Base-by-base conservation (phyloP, 23 red algal genomes). In the Pyropia yezoensis region DNA sequence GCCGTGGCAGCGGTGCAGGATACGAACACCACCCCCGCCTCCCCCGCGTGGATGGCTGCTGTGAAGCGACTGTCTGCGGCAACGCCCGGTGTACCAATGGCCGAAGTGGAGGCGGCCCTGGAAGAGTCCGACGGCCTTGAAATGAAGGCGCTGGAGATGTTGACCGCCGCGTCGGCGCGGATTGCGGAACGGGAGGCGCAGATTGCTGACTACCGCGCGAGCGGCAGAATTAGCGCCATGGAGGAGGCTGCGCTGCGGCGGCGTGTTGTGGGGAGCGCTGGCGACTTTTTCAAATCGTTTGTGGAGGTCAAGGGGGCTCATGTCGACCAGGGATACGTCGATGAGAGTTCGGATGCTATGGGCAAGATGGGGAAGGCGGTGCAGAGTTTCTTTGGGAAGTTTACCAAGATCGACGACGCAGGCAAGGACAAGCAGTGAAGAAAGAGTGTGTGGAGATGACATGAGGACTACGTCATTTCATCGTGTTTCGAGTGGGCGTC, bases 201-300 rank as follows among this genome's bases (percentile, higher is more conserved):
- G 55, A 58, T 58, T 58, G 55, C 55, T 25, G 24, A 58, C 1
- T 58, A 22, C 55, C 18, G 24, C 18, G 55, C 4, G 55, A 20
- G 18, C 13, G 55, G 55, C 55, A 20, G 83, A 23, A 74, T 88
- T 16, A 65, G 65, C 27, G 83, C 83, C 16, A 52, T 88, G 20
- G 70, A 74, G 76, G 86, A 90, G 27, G 86, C 77, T 11, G 64
- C 70, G 50, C 47, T 90, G 20, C 27, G 86, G 28, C 77, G 86
- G 32, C 59, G 50, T 28, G 86, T 73, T 0, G 80, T 73, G 3
- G 86, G 86, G 55, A 83, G 77, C 54, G 86, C 86, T 14, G 66
- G 60, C 8, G 86, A 90, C 47, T 90, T 81, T 39, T 90, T 90
- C 69, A 90, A 90, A 50, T 57, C 59, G 0, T 79, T 61, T 28